Percentiles rank a stretch among this genome's conserved stretches.
Evolutionary conservation across 495 filamentous ascomycete species (phyloP).

Genomic region (Friedmanniomyces simplex): DNA sequence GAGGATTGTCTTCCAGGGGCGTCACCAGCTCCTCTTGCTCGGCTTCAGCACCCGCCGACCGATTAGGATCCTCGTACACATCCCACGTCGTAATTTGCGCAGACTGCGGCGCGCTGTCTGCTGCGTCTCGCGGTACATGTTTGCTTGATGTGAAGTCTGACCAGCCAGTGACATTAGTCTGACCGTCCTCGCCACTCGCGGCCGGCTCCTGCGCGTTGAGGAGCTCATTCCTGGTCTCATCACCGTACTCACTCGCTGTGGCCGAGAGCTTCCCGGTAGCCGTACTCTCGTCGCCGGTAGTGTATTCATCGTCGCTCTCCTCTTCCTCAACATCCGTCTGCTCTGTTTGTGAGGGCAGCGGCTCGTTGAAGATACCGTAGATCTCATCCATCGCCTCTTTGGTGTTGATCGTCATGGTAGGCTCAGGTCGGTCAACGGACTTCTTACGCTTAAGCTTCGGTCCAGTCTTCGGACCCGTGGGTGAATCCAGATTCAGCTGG

Average conservation of each 20-base stretch:
- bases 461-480: conserved; percentile 65
- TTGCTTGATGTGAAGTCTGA: conserved; percentile 71
- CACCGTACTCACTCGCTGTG: conserved; percentile 50
- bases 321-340: conserved; percentile 36
- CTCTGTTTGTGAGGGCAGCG: conserved; percentile 46
- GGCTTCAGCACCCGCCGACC: background rate
- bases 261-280: conserved; percentile 56
- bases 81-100: conserved; percentile 30
- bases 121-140: conserved; percentile 48
- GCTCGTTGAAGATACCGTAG: conserved; percentile 91
- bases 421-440: conserved; percentile 47
- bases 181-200: conserved; percentile 32
- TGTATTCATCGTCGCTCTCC: conserved; percentile 62
- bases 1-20: conserved; percentile 31
- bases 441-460: conserved; percentile 55
- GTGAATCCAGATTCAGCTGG: conserved; percentile 85
- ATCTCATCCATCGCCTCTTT: conserved; percentile 94
- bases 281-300: conserved; percentile 74
- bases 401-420: conserved; percentile 95
- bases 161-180: conserved; percentile 50
- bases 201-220: conserved; percentile 34
- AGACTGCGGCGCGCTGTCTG: conserved; percentile 25
- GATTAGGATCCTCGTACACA: conserved; percentile 20
- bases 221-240: conserved; percentile 47
- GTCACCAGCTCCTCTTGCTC: conserved; percentile 19